Evolutionary conservation across 2,329 filamentous ascomycete species (phyloP), one percentile per base, ranked within the genome.

Genomic region (Fusarium algeriense): DNA sequence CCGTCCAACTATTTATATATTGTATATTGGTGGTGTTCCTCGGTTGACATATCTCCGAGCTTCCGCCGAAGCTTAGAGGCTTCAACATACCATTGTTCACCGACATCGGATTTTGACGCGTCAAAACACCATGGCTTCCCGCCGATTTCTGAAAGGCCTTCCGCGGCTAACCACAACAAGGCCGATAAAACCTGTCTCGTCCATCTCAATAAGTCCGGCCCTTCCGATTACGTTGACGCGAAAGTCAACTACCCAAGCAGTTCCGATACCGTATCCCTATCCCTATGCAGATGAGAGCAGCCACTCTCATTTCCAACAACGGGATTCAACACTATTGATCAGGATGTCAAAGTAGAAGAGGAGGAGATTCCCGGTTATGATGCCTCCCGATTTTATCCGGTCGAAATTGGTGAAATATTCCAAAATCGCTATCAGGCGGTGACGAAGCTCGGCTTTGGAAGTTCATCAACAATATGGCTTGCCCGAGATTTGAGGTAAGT

Each of bases 381-480:
- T 4, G 64, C 80, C 1, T 75, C 78, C 5, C 72, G 75, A 5
- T 84, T 81, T 57, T 83, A 83, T 64, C 79, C 81, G 2, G 80
- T 79, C n/a, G 76, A 70, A 2, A 69, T 82, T 2, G 81, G 82
- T 5, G 76, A 85, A 15, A 64, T 82, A 2, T 78, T 84, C 6
- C 72, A 77, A 4, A 60, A 75, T n/a, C 67, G 75, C 7, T 85
- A 79, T 56, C 79, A 85, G 71, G 58, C 78, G 0, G 57, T 84
- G 0, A 74, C 78, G 2, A 85, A 85, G 61, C 70, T 85, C 11
- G 83, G 83, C 13, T 85, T 73, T 71, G 83, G 83, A 26, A 72
- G 73, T 19, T 79, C 75, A 10, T 85, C 81, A 8, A 85, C 82
- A 0, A 81, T 83, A 20, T 85, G 83, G 82, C 76, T 85, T 17